Evolutionary conservation across 345 rosid genomes (phyloP).

Genomic region (Melaleuca quinquenervia): DNA sequence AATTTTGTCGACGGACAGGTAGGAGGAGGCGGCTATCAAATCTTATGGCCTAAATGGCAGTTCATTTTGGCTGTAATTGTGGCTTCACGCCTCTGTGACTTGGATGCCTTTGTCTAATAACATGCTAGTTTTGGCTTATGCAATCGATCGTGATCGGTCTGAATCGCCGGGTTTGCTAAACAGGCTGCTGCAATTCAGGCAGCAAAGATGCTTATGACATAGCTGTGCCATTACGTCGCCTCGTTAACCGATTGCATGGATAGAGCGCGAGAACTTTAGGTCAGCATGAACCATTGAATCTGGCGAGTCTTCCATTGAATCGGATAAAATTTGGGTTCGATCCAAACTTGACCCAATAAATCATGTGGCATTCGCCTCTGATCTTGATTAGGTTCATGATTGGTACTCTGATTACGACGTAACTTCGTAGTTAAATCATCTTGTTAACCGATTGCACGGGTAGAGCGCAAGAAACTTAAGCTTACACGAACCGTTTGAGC

Average conservation of each 20-base stretch:
- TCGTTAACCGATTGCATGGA: background rate
- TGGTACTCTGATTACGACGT: background rate
- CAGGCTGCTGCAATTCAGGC: background rate
- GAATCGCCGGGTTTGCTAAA: background rate
- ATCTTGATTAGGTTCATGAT: background rate
- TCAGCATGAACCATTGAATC: background rate
- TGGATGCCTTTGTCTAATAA: background rate
- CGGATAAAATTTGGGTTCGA: background rate
- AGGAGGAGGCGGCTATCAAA: background rate
- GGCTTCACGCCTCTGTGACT: background rate
- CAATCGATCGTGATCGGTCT: background rate
- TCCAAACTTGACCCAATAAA: background rate
- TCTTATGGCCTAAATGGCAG: background rate
- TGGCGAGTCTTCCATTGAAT: background rate
- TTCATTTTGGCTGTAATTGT: background rate
- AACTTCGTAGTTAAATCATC: background rate
- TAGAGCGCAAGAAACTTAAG: background rate
- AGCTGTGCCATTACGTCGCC: background rate
- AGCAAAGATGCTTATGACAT: background rate
- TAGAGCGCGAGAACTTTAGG: background rate
- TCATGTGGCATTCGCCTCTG: too few species aligned
- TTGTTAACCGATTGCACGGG: background rate
- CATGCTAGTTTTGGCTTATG: background rate
- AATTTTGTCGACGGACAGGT: background rate
- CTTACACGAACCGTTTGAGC: rapidly evolving